Base-by-base conservation (phyloP, 306 rosid genomes). In the Vigna unguiculata region DNA sequence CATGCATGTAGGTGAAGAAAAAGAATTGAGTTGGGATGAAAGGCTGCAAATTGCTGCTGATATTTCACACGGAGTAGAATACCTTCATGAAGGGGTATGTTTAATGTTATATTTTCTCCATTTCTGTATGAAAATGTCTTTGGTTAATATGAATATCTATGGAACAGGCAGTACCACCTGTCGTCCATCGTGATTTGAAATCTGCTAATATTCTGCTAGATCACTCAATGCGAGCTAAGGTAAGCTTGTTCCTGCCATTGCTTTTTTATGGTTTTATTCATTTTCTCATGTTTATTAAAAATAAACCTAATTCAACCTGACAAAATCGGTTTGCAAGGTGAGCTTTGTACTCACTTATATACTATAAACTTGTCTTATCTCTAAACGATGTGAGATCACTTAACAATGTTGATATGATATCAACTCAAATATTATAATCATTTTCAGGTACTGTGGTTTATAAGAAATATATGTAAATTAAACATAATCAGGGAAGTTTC, bases 41-140 rank as follows among this genome's bases (percentile, higher is more conserved):
- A 83, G 97, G 81, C 87, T 91, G 68, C 97, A 91, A 80, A 85
- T 91, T 76, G 94, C 89, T 69, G 74, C 82, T 70, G 97, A 91
- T 77, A 88, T 91, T 58, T 88, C 93, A 11, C 95, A 89, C 46
- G 97, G 97, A 79, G 74, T 91, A 40, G 93, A 91, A 80, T 91
- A 91, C 76, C 97, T 91, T 74, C 97, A 91, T 51, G 97, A 91
- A 85, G 97, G 97, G 87, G 97, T 91, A 85, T 75, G 71, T 60
- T 67, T 48, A 49, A 41, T 32, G 16, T n/a, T 32, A 25, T 53
- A 14, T 64, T 47, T 52, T 68, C 54, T 46, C 12, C 51, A 60
- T 17, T 71, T 10, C 66, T 51, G 21, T 64, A 32, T 61, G 55
- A 25, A 71, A 68, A 17, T 41, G 52, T 58, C 78, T 69, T 21